These are phyloP conservation scores for Oryza nivara DNA, from an alignment of 176 grass and related monocot genomes.

Conservation along the genomic window DNA sequence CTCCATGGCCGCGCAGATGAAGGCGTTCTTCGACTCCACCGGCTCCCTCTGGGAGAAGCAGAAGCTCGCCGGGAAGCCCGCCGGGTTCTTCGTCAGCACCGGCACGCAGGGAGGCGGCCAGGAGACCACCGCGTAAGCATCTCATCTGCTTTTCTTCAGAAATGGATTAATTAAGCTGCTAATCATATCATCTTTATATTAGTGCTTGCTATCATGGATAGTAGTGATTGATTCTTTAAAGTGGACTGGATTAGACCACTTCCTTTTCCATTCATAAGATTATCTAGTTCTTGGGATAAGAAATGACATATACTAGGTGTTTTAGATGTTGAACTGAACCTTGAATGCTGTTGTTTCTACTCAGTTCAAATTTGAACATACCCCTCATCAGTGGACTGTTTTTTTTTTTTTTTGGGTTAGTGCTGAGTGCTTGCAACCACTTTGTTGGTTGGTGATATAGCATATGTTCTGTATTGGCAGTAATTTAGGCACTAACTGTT, in stretches of 20 bases:
- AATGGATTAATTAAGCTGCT: neutral
- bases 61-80: slow-evolving; percentile 76
- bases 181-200: slow-evolving; percentile 2
- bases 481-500: neutral
- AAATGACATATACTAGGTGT: neutral
- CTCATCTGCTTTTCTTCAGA: slow-evolving; percentile 15
- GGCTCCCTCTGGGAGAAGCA: slow-evolving; percentile 76
- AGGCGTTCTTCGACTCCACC: slow-evolving; percentile 85
- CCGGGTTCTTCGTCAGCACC: slow-evolving; percentile 84
- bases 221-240: neutral
- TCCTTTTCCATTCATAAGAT: neutral
- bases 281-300: neutral
- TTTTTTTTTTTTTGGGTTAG: neutral
- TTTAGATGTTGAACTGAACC: slow-evolving; percentile 12
- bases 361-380: neutral
- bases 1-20: slow-evolving; percentile 92
- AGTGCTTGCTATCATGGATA: neutral
- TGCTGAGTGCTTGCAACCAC: neutral
- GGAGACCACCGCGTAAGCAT: slow-evolving; percentile 85
- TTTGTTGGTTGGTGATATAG: neutral
- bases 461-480: neutral
- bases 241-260: neutral
- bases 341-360: neutral
- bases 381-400: neutral
- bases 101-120: slow-evolving; percentile 88